Conservation (phyloP, 2,329 filamentous ascomycete genomes). For the Hyphodiscus sp. region DNA sequence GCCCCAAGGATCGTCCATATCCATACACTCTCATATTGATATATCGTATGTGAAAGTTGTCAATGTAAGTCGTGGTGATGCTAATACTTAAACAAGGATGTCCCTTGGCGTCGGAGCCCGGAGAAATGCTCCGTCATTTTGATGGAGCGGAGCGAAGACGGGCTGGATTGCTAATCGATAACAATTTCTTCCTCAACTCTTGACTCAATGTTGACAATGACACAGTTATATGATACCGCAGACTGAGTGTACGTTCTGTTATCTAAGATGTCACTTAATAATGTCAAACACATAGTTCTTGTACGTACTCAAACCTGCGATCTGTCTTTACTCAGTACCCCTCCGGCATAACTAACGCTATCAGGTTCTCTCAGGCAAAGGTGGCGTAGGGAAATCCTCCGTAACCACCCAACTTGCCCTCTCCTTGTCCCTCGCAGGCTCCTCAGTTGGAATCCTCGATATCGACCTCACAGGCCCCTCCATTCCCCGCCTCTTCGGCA, state of each 20-base stretch:
- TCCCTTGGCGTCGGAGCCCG: neutral
- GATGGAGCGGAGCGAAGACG: constrained; percentile 2
- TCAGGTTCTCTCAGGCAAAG: constrained; percentile 85
- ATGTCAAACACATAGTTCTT: constrained; percentile 72
- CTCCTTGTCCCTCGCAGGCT: constrained; percentile 75
- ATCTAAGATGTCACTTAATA: constrained; percentile 54
- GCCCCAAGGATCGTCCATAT: constrained; percentile 34
- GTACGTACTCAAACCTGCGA: constrained; percentile 38
- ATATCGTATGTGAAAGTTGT: constrained; percentile 4
- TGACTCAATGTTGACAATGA: constrained; percentile 8
- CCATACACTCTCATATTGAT: constrained; percentile 29
- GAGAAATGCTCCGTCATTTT: neutral
- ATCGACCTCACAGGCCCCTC: constrained; percentile 94
- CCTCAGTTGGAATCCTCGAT: constrained; percentile 91
- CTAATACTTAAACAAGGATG: constrained; percentile 3
- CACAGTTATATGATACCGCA: constrained; percentile 7
- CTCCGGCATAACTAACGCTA: constrained; percentile 11
- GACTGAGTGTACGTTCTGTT: neutral
- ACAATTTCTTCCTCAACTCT: constrained; percentile 10
- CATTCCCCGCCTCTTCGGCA: constrained; percentile 88
- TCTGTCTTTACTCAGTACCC: neutral
- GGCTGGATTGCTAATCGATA: constrained; percentile 28
- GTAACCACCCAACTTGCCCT: constrained; percentile 95
- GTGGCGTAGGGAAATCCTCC: constrained; percentile 95
- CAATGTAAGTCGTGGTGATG: constrained; percentile 1